Evolutionary conservation across 495 filamentous ascomycete species (phyloP), one percentile per base, ranked within the genome.

Genomic region (Neurospora discreta): DNA sequence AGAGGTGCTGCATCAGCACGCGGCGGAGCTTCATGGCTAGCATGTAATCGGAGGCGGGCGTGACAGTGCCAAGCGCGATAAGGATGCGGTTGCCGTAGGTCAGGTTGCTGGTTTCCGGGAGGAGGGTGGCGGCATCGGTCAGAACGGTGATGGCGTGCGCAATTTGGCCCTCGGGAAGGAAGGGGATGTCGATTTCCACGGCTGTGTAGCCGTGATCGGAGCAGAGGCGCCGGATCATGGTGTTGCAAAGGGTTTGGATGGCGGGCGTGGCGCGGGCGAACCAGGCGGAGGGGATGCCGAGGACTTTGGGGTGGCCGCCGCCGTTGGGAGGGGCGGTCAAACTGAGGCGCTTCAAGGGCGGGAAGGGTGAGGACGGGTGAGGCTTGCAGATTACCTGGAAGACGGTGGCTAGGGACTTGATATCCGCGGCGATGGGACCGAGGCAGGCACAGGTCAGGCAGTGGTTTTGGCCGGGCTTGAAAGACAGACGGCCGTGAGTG

Each of bases 141-240:
- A 96, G 88, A 75, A 95, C 94, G 3, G 93, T 94, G 60, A 96
- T 76, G 52, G 89, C 90, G 81, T 95, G 93, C 5, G 93, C 92
- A 16, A 87, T 80, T 75, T 94, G 91, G 33, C 90, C 91, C 77
- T 93, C 86, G n/a, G 84, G 81, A n/a, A 93, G 74, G 72, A 90
- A 87, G 3, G 93, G 93, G 73, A 97, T 88, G 18, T 81, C 80
- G 77, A 97, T 91, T 67, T 90, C 84, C 39, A 95, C 82, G 38
- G 89, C 74, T 36, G 80, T 76, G 81, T 95, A 95, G 69, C 86
- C 86, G 13, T 87, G 80, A 26, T 86, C 75, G 38, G 77, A 76
- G 41, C 82, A 83, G 68, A 90, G 87, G 78, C 86, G 84, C 26
- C 84, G 80, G 20, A 97, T 78, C 3, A 89, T 86, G 20, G 78